phyloP scores from a whole-genome alignment of 139 green algal genomes.

The Yamagishiella unicocca region DNA sequence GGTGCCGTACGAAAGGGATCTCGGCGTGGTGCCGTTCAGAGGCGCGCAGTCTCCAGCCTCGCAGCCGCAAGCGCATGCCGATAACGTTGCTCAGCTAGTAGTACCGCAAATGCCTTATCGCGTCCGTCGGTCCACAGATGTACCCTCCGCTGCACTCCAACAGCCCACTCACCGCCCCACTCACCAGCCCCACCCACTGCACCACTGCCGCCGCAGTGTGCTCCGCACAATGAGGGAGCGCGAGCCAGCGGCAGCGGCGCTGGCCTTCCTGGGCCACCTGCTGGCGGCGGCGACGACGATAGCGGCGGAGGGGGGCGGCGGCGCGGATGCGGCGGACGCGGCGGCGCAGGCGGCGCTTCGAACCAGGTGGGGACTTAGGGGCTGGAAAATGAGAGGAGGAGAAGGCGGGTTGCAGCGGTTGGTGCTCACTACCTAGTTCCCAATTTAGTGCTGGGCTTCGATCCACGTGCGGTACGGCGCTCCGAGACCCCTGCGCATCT shows the following conservation, averaged over 20 bases:
- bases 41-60: not conserved
- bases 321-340: not conserved
- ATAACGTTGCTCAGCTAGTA: not conserved
- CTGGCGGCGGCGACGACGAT: constrained; percentile 20
- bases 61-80: not conserved
- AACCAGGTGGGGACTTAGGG: not conserved
- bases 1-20: no score
- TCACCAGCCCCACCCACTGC: no score
- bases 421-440: not conserved
- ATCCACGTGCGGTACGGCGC: not conserved
- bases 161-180: not conserved
- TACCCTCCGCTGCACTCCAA: not conserved
- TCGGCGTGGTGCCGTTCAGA: no score
- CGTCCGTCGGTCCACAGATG: no score
- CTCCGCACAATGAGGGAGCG: constrained; percentile 56
- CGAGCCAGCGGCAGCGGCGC: constrained; percentile 62
- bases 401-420: not conserved
- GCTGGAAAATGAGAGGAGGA: not conserved
- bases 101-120: not conserved
- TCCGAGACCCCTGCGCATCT: not conserved
- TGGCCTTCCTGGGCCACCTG: constrained; percentile 69
- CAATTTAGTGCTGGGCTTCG: not conserved
- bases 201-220: constrained; percentile 5
- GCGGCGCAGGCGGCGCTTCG: not conserved
- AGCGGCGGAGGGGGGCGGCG: not conserved